Conservation (phyloP, 192 early-diverging fungal genomes). For the Backusella tarrabulga region DNA sequence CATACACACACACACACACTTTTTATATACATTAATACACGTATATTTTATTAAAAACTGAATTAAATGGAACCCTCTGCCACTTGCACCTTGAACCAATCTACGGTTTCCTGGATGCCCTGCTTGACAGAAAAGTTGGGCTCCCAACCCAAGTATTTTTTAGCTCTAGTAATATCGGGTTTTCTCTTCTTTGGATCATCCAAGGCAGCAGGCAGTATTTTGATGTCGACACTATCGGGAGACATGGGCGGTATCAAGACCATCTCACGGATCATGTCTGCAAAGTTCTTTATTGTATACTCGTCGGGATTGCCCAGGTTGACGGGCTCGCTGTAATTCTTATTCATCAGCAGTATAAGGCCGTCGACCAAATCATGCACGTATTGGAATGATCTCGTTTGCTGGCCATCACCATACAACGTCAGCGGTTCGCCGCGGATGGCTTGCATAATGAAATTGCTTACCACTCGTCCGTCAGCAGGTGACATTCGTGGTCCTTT, state of each 20-base stretch:
- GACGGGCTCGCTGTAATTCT: slow-evolving; percentile 65
- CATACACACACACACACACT: background rate
- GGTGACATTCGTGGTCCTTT: slow-evolving; percentile 73
- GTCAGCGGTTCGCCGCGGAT: slow-evolving; percentile 73
- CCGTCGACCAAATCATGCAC: slow-evolving; percentile 84
- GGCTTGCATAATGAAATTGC: slow-evolving; percentile 86
- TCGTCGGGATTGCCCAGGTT: slow-evolving; percentile 86
- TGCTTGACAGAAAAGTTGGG: slow-evolving; percentile 75
- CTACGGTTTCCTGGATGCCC: slow-evolving; percentile 77
- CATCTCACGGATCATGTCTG: slow-evolving; percentile 66
- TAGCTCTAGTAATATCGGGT: slow-evolving; percentile 73
- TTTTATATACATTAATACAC: background rate
- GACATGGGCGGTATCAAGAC: slow-evolving; percentile 42
- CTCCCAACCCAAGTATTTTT: slow-evolving; percentile 64
- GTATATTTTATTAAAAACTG: background rate
- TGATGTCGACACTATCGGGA: slow-evolving; percentile 38
- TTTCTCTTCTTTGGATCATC: slow-evolving; percentile 78
- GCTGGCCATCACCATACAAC: slow-evolving; percentile 75
- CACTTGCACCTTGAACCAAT: slow-evolving; percentile 60
- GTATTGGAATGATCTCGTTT: slow-evolving; percentile 86
- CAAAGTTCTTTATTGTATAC: slow-evolving; percentile 78
- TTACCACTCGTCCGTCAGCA: slow-evolving; percentile 81
- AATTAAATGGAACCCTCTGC: slow-evolving; percentile 22
- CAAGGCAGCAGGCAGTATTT: slow-evolving; percentile 59
- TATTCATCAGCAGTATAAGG: slow-evolving; percentile 75